phyloP scores from a whole-genome alignment of 2,329 filamentous ascomycete species.

The Gaeumannomyces tritici region DNA sequence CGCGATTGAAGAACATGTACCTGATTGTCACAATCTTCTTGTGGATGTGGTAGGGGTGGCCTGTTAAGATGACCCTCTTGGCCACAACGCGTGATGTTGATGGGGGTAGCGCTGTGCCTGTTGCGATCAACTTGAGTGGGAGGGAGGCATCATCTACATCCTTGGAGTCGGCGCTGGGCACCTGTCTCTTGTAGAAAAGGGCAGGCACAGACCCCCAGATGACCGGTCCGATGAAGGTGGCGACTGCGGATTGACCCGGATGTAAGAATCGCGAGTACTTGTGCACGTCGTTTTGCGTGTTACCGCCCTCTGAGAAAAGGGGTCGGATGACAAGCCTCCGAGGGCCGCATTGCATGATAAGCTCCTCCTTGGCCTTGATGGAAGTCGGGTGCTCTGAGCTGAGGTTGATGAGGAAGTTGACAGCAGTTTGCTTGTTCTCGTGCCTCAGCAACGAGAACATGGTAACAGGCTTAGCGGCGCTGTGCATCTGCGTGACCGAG shows the following conservation, averaged over 20 bases:
- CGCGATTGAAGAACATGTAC: conserved; percentile 99
- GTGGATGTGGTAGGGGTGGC: conserved; percentile 97
- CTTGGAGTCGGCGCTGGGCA: conserved; percentile 26
- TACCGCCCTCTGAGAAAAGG: conserved; percentile 80
- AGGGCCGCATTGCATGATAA: conserved; percentile 85
- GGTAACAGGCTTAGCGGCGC: conserved; percentile 51
- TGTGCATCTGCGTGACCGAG: conserved; percentile 33
- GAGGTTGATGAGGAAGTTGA: conserved; percentile 85
- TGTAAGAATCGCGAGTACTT: conserved; percentile 92
- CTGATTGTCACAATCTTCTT: conserved; percentile 93
- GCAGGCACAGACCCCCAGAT: conserved; percentile 90
- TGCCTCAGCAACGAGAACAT: conserved; percentile 85
- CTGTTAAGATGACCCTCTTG: conserved; percentile 88
- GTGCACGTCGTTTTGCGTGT: conserved; percentile 92
- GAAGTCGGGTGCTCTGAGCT: conserved; percentile 66
- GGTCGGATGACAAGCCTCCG: conserved; percentile 83
- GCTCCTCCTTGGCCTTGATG: conserved; percentile 83
- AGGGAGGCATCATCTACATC: conserved; percentile 29
- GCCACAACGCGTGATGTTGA: conserved; percentile 72
- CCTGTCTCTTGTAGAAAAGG: conserved; percentile 69
- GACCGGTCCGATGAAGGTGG: conserved; percentile 80
- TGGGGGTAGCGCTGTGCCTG: conserved; percentile 77
- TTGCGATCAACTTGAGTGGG: conserved; percentile 66
- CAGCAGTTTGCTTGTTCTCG: conserved; percentile 84
- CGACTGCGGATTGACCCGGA: conserved; percentile 80